Conservation (phyloP, 441 rosid genomes). For the Populus trichocarpa region DNA sequence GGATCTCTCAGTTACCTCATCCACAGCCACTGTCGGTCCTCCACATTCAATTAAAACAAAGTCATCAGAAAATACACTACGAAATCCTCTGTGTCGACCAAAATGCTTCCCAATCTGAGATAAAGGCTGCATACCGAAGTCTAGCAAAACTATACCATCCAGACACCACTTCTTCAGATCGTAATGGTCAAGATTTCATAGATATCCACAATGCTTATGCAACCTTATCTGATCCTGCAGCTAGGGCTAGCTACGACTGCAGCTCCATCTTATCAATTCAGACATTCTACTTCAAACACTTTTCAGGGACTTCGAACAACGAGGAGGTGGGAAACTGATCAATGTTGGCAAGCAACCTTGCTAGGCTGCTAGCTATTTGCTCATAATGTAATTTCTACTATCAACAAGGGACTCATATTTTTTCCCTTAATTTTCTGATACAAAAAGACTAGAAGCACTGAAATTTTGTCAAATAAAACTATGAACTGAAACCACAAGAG, state of each 20-base stretch:
- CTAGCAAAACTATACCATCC: conserved; percentile 39
- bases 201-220: conserved; percentile 31
- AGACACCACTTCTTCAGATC: conserved; percentile 4
- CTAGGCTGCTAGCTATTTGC: too few species aligned
- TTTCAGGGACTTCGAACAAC: background rate
- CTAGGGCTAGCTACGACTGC: conserved; percentile 30
- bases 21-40: background rate
- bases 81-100: conserved; percentile 23
- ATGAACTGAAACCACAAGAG: background rate
- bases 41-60: background rate
- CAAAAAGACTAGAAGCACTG: background rate
- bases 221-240: conserved; percentile 26
- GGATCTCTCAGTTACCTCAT: background rate
- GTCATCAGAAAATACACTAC: conserved; percentile 5
- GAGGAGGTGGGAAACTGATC: conserved; percentile 35
- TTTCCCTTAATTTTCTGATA: too few species aligned
- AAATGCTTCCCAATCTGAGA: conserved; percentile 21
- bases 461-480: background rate
- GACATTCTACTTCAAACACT: background rate
- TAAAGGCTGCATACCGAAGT: conserved; percentile 30
- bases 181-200: conserved; percentile 9
- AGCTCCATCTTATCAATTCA: background rate
- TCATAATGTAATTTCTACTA: too few species aligned
- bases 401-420: too few species aligned
- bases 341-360: conserved; percentile 25